These are phyloP conservation scores for Glomus cerebriforme DNA, from an alignment of 192 early-diverging fungal genomes.

Conservation along the genomic window DNA sequence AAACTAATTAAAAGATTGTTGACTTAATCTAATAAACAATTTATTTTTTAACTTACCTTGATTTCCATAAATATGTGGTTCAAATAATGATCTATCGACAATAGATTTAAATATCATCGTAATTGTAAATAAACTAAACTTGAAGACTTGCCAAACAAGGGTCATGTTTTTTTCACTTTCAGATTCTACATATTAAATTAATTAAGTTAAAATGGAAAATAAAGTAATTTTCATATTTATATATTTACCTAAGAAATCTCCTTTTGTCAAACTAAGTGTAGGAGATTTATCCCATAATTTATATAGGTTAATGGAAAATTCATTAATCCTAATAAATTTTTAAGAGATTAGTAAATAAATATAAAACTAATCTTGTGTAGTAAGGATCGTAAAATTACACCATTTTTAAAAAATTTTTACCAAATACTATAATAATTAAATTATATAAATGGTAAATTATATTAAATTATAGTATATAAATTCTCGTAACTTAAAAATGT, in stretches of 20 bases:
- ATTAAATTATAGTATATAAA: too few species aligned
- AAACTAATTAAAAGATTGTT: background rate
- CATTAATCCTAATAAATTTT: constrained; percentile 9
- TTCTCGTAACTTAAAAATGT: too few species aligned
- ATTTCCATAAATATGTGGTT: constrained; percentile 27
- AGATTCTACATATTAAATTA: background rate
- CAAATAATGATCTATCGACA: constrained; percentile 36
- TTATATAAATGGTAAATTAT: too few species aligned
- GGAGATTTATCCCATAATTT: constrained; percentile 13
- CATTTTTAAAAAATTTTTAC: too few species aligned
- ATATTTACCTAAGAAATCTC: constrained; percentile 1
- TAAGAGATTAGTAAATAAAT: background rate
- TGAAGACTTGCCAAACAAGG: constrained; percentile 51
- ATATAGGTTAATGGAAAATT: constrained; percentile 6
- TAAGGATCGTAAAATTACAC: too few species aligned
- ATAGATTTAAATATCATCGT: constrained; percentile 51
- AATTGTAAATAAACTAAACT: constrained; percentile 49
- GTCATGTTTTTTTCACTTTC: constrained; percentile 33
- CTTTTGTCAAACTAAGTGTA: background rate
- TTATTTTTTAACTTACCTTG: background rate
- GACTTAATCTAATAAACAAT: background rate
- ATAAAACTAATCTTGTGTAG: too few species aligned
- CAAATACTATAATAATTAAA: too few species aligned
- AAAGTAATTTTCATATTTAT: background rate
- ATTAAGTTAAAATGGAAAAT: too few species aligned